Percentiles rank a stretch among this genome's conserved stretches.
Conservation (phyloP, 2,329 filamentous ascomycete species). For the Gnomoniopsis smithogilvyi region DNA sequence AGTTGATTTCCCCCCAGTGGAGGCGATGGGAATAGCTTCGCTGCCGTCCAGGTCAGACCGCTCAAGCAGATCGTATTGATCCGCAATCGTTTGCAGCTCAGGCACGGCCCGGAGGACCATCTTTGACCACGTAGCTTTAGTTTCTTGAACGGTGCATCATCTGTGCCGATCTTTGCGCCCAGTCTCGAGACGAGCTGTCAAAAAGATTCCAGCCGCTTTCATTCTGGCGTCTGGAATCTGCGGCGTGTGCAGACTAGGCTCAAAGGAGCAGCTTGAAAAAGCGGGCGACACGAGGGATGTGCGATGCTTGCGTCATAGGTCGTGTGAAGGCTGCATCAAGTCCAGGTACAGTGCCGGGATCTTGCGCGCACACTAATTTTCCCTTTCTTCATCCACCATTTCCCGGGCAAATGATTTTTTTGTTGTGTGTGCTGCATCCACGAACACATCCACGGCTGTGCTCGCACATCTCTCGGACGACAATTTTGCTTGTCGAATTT, state of each 20-base stretch:
- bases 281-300: not conserved
- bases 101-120: too few species aligned
- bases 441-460: not conserved
- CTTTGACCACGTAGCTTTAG: too few species aligned
- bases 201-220: not conserved
- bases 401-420: not conserved
- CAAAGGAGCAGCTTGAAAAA: not conserved
- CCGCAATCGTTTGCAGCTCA: not conserved
- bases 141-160: not conserved
- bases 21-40: constrained; percentile 1
- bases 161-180: not conserved
- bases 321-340: constrained; percentile 5
- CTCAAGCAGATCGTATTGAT: too few species aligned
- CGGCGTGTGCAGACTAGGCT: not conserved
- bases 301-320: constrained; percentile 18
- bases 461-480: not conserved
- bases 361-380: not conserved
- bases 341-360: not conserved
- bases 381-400: not conserved
- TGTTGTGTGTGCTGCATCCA: not conserved
- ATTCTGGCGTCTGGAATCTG: not conserved
- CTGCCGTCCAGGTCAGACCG: not conserved
- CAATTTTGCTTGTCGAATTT: too few species aligned
- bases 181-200: not conserved
- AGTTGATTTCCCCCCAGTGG: too few species aligned